A percentile compares a stretch with the other conserved stretches of the same genome.
Evolutionary conservation across 2,329 filamentous ascomycete species (phyloP).

Genomic region (Rhinocladiella mackenziei): DNA sequence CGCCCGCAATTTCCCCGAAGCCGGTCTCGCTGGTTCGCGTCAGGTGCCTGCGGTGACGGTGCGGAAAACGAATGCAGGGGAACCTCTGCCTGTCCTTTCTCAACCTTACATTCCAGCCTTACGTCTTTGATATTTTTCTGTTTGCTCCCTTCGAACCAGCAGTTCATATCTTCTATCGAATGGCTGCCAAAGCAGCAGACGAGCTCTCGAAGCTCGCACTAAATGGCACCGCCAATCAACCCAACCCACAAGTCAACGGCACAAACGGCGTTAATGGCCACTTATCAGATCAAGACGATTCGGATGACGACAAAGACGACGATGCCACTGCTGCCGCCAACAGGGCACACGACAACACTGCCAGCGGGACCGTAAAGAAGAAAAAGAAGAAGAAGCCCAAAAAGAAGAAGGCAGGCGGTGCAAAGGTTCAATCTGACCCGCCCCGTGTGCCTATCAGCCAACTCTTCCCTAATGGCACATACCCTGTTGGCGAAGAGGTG

Average conservation of each 20-base stretch:
- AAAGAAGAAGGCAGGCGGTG: constrained; percentile 60
- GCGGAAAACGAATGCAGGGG: too few species aligned
- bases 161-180: constrained; percentile 4
- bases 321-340: constrained; percentile 42
- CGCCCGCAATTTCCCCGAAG: too few species aligned
- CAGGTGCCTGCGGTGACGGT: too few species aligned
- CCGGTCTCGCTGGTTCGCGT: too few species aligned
- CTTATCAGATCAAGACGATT: constrained; percentile 49
- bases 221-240: constrained; percentile 34
- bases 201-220: constrained; percentile 30
- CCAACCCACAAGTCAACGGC: constrained; percentile 25
- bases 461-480: constrained; percentile 68
- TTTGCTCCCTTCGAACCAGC: background rate
- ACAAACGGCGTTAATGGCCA: constrained; percentile 42
- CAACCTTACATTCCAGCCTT: background rate
- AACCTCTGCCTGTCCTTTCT: too few species aligned
- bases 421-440: constrained; percentile 70
- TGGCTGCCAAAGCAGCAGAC: constrained; percentile 29
- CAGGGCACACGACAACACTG: constrained; percentile 34
- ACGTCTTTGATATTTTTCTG: background rate
- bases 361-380: constrained; percentile 55
- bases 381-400: constrained; percentile 80
- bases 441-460: constrained; percentile 69
- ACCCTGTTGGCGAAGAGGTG: constrained; percentile 72
- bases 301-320: constrained; percentile 53